These are phyloP conservation scores for Thermothelomyces thermophilus DNA, from an alignment of 2,329 filamentous ascomycete genomes.

Conservation along the genomic window DNA sequence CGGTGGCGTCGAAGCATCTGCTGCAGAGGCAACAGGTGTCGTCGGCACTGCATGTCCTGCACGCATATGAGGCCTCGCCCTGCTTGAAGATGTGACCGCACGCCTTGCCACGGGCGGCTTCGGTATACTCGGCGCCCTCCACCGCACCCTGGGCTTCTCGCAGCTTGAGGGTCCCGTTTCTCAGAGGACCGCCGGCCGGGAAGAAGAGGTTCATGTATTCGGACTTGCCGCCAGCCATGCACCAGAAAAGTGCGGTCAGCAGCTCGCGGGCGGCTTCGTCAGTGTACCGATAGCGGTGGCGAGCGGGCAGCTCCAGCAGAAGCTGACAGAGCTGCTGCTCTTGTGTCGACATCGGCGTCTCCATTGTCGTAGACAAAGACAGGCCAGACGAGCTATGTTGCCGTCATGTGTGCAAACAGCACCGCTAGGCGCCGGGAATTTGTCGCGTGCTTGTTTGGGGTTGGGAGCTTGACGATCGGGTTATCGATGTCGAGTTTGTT, in stretches of 20 bases:
- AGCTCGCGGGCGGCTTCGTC: slow-evolving; percentile 65
- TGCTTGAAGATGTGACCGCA: slow-evolving; percentile 97
- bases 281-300: slow-evolving; percentile 69
- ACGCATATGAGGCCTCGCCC: slow-evolving; percentile 89
- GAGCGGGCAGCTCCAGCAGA: slow-evolving; percentile 68
- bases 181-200: slow-evolving; percentile 60
- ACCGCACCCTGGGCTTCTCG: slow-evolving; percentile 84
- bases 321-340: slow-evolving; percentile 81
- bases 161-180: slow-evolving; percentile 63
- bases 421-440: not conserved
- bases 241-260: slow-evolving; percentile 76
- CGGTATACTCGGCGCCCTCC: slow-evolving; percentile 90
- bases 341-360: slow-evolving; percentile 51
- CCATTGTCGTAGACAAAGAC: slow-evolving; percentile 36
- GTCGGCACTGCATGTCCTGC: slow-evolving; percentile 88
- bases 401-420: slow-evolving; percentile 5
- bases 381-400: not conserved
- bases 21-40: slow-evolving; percentile 94
- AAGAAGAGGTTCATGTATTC: slow-evolving; percentile 78
- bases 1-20: slow-evolving; percentile 89
- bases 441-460: no score
- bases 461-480: no score
- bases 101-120: slow-evolving; percentile 82
- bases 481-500: no score
- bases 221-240: slow-evolving; percentile 66